These are phyloP conservation scores for Emmonsiellopsis sp. DNA, from an alignment of 2,329 filamentous ascomycete species.

Conservation along the genomic window DNA sequence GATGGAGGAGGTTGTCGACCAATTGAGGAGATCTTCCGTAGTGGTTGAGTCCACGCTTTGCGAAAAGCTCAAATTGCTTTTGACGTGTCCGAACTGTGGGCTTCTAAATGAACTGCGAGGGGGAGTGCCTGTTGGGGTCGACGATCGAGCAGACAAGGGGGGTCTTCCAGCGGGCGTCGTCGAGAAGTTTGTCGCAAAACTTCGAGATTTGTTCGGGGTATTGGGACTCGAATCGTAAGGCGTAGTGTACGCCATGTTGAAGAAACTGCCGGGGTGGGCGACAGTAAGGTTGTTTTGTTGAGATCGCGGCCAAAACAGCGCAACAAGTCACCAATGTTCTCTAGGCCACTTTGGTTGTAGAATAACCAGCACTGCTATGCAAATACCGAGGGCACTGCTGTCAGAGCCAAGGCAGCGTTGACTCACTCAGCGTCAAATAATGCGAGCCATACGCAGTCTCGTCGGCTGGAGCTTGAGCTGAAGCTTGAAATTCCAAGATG, in stretches of 20 bases:
- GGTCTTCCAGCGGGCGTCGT: constrained; percentile 50
- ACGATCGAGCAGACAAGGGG: constrained; percentile 43
- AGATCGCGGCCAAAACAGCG: background rate
- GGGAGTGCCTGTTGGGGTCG: constrained; percentile 45
- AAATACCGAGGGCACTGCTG: background rate
- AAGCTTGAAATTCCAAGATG: background rate
- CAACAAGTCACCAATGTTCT: background rate
- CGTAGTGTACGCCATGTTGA: constrained; percentile 27
- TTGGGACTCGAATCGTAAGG: constrained; percentile 25
- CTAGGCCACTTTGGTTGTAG: background rate
- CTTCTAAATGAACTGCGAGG: constrained; percentile 43
- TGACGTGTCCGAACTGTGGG: constrained; percentile 35
- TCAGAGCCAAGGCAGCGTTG: background rate
- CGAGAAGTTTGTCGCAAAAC: constrained; percentile 36
- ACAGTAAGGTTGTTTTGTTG: background rate
- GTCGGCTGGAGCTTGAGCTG: background rate
- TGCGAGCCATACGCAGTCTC: background rate
- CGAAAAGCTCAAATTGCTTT: constrained; percentile 25
- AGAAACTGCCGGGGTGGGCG: background rate
- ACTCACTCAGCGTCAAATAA: background rate
- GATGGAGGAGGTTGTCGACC: constrained; percentile 26
- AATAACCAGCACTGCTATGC: background rate
- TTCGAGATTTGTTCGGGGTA: constrained; percentile 29
- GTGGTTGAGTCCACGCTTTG: constrained; percentile 26
- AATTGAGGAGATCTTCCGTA: constrained; percentile 28